Evolutionary conservation across 2,329 filamentous ascomycete species (phyloP), one percentile per base, ranked within the genome.

Genomic region (Colletotrichum sp.): DNA sequence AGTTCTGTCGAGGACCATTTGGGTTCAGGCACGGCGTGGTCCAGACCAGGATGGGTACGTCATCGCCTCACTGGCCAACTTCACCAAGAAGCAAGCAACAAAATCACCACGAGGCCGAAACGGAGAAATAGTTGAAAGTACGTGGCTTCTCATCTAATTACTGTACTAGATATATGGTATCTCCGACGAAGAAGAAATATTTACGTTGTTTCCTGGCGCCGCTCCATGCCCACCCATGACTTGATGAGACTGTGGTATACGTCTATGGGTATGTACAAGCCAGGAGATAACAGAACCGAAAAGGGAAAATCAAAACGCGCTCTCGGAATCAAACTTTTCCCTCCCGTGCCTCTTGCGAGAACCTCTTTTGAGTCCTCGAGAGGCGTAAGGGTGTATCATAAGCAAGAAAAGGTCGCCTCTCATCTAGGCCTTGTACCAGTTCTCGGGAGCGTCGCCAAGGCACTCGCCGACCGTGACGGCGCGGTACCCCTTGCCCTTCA

Each of bases 401-500:
- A 52, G 6, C 44, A 52, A 49, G n/a, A 49, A 52, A 52, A 52
- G n/a, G 44, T 22, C 11, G n/a, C n/a, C 44, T 49, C n/a, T 25
- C n/a, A 22, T 52, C 44, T 52, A 52, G 44, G 44, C 44, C 59
- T 75, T 72, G 80, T 92, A 92, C 90, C 90, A 92, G 77, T 88
- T 86, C 19, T 81, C 84, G n/a, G 76, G 75, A 8, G 89, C 81
- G 52, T 92, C 90, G 1, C 87, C 88, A 16, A 92, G 84, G 75
- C 91, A 93, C 77, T 92, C 89, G 1, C 90, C 91, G 12, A 92
- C 87, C 3, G 90, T 90, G 39, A 90, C 89, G 63, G 87, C 86
- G 68, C 78, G 81, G 78, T 86, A 87, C 0, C 89, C 89, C 39
- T 86, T 83, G 13, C 80, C 78, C 27, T 81, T 79, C 25, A 90